A percentile compares a stretch with the other conserved stretches of the same genome.
These are phyloP conservation scores for Paramarasmius palmivorus DNA, from an alignment of 1,284 basidiomycete genomes.

Conservation along the genomic window DNA sequence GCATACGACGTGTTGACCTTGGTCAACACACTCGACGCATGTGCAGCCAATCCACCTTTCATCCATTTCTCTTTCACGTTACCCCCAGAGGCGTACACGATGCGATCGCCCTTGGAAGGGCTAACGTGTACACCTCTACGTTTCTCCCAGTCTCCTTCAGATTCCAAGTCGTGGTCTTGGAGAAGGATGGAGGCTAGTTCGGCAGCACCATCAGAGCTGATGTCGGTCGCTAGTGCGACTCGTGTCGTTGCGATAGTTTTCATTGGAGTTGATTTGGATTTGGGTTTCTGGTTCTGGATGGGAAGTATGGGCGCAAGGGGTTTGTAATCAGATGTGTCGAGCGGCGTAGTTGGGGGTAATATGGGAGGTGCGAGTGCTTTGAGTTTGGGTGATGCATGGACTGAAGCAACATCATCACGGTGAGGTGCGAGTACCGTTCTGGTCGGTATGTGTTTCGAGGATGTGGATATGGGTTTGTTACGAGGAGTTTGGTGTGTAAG, in stretches of 20 bases:
- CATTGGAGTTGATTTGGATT: not conserved
- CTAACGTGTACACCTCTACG: not conserved
- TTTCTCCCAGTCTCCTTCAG: not conserved
- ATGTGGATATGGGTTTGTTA: too few species aligned
- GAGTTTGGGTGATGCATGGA: not conserved
- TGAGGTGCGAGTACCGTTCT: too few species aligned
- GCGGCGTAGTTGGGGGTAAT: not conserved
- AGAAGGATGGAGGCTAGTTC: not conserved
- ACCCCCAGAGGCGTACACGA: not conserved
- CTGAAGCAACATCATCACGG: too few species aligned
- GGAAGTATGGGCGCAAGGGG: not conserved
- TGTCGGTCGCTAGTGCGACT: not conserved
- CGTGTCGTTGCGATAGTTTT: constrained; percentile 4
- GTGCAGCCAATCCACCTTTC: not conserved
- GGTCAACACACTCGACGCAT: not conserved
- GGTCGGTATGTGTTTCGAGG: too few species aligned
- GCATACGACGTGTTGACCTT: constrained; percentile 1
- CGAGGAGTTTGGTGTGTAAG: too few species aligned
- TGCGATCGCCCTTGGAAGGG: not conserved
- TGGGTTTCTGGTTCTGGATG: not conserved
- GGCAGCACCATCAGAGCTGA: not conserved
- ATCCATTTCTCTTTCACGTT: not conserved
- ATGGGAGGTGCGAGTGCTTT: not conserved
- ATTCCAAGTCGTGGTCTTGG: not conserved
- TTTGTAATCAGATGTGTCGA: not conserved